A percentile compares a stretch with the other conserved stretches of the same genome.
Conservation (phyloP, 352 stramenopile species). For the Phytophthora megakarya region DNA sequence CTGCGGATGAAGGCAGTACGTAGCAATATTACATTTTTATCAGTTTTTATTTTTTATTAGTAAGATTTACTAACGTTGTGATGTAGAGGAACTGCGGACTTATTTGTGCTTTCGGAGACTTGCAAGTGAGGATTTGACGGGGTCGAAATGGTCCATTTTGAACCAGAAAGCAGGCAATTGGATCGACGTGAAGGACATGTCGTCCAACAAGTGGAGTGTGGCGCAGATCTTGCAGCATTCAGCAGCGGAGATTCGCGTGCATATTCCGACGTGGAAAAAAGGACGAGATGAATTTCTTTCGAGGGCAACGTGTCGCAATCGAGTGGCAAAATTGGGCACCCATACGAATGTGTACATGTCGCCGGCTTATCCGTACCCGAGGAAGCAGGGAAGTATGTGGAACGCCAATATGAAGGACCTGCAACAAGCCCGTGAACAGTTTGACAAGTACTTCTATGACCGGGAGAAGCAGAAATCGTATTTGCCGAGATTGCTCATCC, state of each 20-base stretch:
- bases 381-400: constrained; percentile 77
- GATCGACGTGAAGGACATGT: constrained; percentile 84
- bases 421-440: constrained; percentile 61
- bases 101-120: constrained; percentile 79
- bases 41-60: not conserved
- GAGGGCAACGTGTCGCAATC: constrained; percentile 57
- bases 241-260: constrained; percentile 67
- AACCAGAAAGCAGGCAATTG: constrained; percentile 74
- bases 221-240: constrained; percentile 75
- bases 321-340: constrained; percentile 69
- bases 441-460: constrained; percentile 79
- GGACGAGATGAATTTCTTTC: constrained; percentile 77
- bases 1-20: constrained; percentile 40
- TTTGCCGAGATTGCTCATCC: constrained; percentile 56
- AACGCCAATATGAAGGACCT: constrained; percentile 69
- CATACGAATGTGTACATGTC: constrained; percentile 83
- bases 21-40: not conserved
- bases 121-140: constrained; percentile 60
- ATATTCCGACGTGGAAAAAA: constrained; percentile 72
- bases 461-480: constrained; percentile 54
- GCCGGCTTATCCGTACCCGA: constrained; percentile 75
- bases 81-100: constrained; percentile 56
- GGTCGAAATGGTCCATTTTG: constrained; percentile 74
- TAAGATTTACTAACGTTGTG: constrained; percentile 19
- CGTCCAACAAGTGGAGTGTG: constrained; percentile 77